Evolutionary conservation across 2,329 filamentous ascomycete species (phyloP).

Genomic region (Fusarium falciforme): DNA sequence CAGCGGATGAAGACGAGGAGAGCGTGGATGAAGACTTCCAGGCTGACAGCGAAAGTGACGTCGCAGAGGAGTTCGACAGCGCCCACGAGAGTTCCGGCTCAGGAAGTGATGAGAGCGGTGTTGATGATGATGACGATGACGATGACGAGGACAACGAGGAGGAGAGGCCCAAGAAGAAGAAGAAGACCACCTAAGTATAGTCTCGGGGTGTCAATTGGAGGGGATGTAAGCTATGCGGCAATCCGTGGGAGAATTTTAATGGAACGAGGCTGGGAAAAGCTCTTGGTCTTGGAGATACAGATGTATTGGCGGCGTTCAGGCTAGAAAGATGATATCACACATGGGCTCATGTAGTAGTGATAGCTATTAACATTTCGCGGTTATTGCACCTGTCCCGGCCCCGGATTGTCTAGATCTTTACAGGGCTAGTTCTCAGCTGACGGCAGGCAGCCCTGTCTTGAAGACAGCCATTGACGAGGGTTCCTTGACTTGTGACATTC

Average conservation of each 20-base stretch:
- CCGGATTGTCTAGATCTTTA: not conserved
- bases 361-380: not conserved
- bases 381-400: not conserved
- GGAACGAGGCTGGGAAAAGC: slow-evolving; percentile 26
- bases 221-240: not conserved
- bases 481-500: slow-evolving; percentile 15
- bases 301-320: slow-evolving; percentile 44
- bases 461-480: not conserved
- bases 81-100: slow-evolving; percentile 87
- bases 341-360: slow-evolving; percentile 25
- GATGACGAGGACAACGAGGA: slow-evolving; percentile 56
- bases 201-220: not conserved
- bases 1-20: slow-evolving; percentile 95
- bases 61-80: slow-evolving; percentile 95
- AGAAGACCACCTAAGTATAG: slow-evolving; percentile 49
- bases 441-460: not conserved
- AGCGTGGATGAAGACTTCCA: slow-evolving; percentile 96
- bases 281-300: slow-evolving; percentile 28
- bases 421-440: not conserved
- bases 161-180: slow-evolving; percentile 64
- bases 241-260: slow-evolving; percentile 27
- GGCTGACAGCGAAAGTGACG: slow-evolving; percentile 91
- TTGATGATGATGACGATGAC: slow-evolving; percentile 58
- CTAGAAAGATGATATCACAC: slow-evolving; percentile 41
- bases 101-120: slow-evolving; percentile 67